Conservation (phyloP, 225 moss, liverwort and hornwort genomes). For the Rhytidiadelphus loreus region DNA sequence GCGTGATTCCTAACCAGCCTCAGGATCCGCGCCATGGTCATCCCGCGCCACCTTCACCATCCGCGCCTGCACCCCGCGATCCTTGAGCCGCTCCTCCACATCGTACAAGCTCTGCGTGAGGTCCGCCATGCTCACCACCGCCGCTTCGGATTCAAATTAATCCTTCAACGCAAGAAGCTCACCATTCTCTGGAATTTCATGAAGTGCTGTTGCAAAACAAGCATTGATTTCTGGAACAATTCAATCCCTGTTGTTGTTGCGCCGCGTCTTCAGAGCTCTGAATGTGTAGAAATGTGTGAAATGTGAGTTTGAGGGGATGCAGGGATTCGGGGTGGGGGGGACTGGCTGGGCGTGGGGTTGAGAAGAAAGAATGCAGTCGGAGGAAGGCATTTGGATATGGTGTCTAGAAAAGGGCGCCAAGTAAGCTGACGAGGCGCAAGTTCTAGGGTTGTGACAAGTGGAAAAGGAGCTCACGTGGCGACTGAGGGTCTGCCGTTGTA, state of each 20-base stretch:
- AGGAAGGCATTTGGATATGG: not conserved
- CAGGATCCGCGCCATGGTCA: not conserved
- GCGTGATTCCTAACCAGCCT: not conserved
- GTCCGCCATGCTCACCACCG: conserved; percentile 11
- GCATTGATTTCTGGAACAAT: not conserved
- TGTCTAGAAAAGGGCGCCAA: not conserved
- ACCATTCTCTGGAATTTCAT: not conserved
- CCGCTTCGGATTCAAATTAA: not conserved
- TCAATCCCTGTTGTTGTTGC: not conserved
- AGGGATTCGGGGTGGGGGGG: no score
- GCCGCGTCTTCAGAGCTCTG: not conserved
- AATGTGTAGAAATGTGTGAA: not conserved
- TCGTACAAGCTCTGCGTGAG: conserved; percentile 16
- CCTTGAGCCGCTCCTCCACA: conserved; percentile 22
- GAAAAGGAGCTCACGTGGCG: not conserved
- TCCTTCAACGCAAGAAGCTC: not conserved
- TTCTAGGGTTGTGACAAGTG: not conserved
- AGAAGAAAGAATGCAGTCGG: not conserved
- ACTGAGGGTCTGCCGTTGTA: not conserved
- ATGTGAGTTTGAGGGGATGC: not conserved
- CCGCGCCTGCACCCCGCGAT: conserved; percentile 5
- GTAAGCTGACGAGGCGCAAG: not conserved
- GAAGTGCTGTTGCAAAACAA: not conserved
- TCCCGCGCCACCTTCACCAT: not conserved
- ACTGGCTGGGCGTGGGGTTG: not conserved